Percentiles rank a stretch among this genome's conserved stretches.
phyloP scores from a whole-genome alignment of 345 rosid species.

The Hypericum androsaemum region DNA sequence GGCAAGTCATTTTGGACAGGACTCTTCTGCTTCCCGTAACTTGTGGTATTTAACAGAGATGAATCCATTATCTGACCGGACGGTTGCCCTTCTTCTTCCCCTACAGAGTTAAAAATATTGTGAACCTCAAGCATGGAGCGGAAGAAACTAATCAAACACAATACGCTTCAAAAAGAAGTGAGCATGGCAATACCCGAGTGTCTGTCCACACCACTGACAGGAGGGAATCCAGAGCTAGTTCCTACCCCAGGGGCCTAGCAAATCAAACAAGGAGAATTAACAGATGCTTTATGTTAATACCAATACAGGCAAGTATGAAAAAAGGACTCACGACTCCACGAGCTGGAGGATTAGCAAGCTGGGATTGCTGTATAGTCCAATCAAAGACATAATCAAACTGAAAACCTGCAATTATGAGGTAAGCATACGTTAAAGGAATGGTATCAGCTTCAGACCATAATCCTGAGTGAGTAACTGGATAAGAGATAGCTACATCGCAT shows the following conservation, averaged over 20 bases:
- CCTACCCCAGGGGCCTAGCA: background rate
- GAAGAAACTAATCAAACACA: background rate
- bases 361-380: too few species aligned
- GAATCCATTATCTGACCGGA: slow-evolving; percentile 51
- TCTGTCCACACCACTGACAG: background rate
- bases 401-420: too few species aligned
- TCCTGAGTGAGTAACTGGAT: too few species aligned
- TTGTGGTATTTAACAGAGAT: slow-evolving; percentile 45
- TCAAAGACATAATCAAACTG: too few species aligned
- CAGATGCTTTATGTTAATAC: slow-evolving; percentile 1
- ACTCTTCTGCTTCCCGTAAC: slow-evolving; percentile 56
- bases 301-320: too few species aligned
- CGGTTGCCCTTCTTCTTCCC: slow-evolving; percentile 45
- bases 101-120: slow-evolving; percentile 20
- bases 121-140: background rate
- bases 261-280: background rate
- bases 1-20: slow-evolving; percentile 44
- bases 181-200: slow-evolving; percentile 4
- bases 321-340: too few species aligned
- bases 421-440: too few species aligned
- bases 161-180: background rate
- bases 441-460: too few species aligned
- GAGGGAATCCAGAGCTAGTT: slow-evolving; percentile 8
- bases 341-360: too few species aligned
- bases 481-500: too few species aligned